Evolutionary conservation across 106 monocot species (phyloP).

Genomic region (Dendrobium nobile): DNA sequence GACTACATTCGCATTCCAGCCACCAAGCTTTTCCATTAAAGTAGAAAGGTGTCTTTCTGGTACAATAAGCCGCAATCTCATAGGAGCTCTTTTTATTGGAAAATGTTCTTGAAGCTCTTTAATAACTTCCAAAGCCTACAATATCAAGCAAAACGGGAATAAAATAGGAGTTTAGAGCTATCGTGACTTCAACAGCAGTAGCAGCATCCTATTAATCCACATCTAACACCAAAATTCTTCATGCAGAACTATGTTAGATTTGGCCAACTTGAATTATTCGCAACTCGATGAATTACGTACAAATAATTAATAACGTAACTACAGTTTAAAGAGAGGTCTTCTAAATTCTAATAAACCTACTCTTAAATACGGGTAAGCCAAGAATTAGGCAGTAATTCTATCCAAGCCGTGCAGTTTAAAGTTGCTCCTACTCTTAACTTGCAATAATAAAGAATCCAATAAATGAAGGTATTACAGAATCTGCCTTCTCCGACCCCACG

Average conservation of each 20-base stretch:
- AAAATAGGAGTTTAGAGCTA: background rate
- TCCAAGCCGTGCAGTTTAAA: background rate
- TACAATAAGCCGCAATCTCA: conserved; percentile 67
- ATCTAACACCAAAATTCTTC: background rate
- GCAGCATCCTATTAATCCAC: background rate
- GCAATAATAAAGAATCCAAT: background rate
- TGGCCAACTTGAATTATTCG: background rate
- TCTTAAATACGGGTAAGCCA: background rate
- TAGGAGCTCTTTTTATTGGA: conserved; percentile 83
- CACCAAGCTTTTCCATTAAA: conserved; percentile 55
- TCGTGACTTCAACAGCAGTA: background rate
- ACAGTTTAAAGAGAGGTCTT: background rate
- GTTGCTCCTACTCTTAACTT: background rate
- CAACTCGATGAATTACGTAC: background rate
- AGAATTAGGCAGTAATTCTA: background rate
- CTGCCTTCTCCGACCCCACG: background rate
- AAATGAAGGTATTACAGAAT: background rate
- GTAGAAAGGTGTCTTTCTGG: conserved; percentile 39
- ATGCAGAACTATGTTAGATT: background rate
- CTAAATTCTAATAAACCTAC: background rate
- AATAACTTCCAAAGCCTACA: conserved; percentile 86
- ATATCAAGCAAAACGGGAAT: background rate
- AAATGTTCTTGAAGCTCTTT: conserved; percentile 82
- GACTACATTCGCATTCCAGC: conserved; percentile 56
- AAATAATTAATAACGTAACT: background rate